A percentile compares a stretch with the other conserved stretches of the same genome.
Conservation (phyloP, 2,329 filamentous ascomycete species). For the Arthrobotrys iridis region DNA sequence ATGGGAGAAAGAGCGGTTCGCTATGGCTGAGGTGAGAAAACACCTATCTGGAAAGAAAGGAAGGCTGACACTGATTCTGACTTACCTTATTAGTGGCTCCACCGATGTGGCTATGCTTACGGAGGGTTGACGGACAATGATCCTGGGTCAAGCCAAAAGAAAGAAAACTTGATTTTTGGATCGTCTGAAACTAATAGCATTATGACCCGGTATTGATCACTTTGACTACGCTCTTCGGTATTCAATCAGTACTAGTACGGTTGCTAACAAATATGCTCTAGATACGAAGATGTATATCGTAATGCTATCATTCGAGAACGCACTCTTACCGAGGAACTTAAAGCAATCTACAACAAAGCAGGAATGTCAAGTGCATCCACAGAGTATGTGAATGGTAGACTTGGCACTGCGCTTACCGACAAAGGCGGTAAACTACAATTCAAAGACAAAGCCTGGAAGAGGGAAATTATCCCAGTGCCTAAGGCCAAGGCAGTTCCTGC, state of each 20-base stretch:
- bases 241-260: too few species aligned
- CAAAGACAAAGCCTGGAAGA: background rate
- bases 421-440: background rate
- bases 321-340: background rate
- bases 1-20: conserved; percentile 12
- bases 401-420: background rate
- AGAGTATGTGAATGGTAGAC: background rate
- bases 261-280: background rate
- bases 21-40: conserved; percentile 5
- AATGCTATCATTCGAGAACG: conserved; percentile 6
- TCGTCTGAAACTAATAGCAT: conserved; percentile 21
- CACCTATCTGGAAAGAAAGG: background rate
- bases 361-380: background rate
- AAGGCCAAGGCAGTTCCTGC: background rate
- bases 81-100: background rate
- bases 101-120: conserved; percentile 2
- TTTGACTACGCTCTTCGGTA: background rate
- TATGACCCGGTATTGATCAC: background rate
- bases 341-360: background rate
- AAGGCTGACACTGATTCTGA: background rate
- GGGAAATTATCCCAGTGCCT: background rate
- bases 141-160: background rate
- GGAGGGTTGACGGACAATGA: background rate
- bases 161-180: conserved; percentile 21
- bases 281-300: conserved; percentile 15